Percentiles rank a stretch among this genome's conserved stretches.
Evolutionary conservation across 2,329 filamentous ascomycete genomes (phyloP).

Genomic region (Fusarium sulawesiense): DNA sequence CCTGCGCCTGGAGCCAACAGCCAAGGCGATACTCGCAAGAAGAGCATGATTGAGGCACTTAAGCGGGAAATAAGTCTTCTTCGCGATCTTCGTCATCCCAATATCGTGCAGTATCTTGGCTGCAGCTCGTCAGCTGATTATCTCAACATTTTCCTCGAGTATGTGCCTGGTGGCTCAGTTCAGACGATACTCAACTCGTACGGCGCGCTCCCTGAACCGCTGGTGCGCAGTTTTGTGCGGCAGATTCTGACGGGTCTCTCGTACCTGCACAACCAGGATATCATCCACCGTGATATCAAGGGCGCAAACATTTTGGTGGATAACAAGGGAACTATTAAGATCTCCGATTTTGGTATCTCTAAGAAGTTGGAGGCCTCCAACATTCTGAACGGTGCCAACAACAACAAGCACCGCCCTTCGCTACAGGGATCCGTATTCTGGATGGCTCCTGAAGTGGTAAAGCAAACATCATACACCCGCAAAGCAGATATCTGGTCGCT

Average conservation of each 20-base stretch:
- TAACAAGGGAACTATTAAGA: slow-evolving; percentile 99
- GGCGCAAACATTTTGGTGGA: slow-evolving; percentile 98
- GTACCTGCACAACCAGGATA: slow-evolving; percentile 93
- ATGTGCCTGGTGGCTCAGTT: slow-evolving; percentile 96
- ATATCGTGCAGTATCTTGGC: slow-evolving; percentile 98
- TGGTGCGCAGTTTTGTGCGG: slow-evolving; percentile 95
- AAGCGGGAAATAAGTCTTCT: slow-evolving; percentile 96
- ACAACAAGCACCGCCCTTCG: slow-evolving; percentile 77
- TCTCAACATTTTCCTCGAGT: slow-evolving; percentile 99
- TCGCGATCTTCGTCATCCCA: slow-evolving; percentile 92
- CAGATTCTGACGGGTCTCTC: slow-evolving; percentile 94
- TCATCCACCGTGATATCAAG: slow-evolving; percentile 99
- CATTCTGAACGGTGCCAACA: slow-evolving; percentile 76
- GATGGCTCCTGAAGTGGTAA: slow-evolving; percentile 99
- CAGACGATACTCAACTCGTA: slow-evolving; percentile 99
- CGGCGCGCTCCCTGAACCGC: slow-evolving; percentile 89
- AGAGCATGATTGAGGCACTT: slow-evolving; percentile 96
- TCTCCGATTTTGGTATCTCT: slow-evolving; percentile 98
- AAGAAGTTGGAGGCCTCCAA: slow-evolving; percentile 96
- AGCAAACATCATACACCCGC: slow-evolving; percentile 96
- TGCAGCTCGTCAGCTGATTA: slow-evolving; percentile 91
- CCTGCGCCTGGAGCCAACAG: slow-evolving; percentile 81
- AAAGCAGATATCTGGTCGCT: slow-evolving; percentile 99
- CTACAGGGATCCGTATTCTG: slow-evolving; percentile 98
- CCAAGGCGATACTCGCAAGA: slow-evolving; percentile 89